Percentiles rank a stretch among this genome's conserved stretches.
phyloP scores from a whole-genome alignment of 2,329 filamentous ascomycete species.

The Colletotrichum destructivum region DNA sequence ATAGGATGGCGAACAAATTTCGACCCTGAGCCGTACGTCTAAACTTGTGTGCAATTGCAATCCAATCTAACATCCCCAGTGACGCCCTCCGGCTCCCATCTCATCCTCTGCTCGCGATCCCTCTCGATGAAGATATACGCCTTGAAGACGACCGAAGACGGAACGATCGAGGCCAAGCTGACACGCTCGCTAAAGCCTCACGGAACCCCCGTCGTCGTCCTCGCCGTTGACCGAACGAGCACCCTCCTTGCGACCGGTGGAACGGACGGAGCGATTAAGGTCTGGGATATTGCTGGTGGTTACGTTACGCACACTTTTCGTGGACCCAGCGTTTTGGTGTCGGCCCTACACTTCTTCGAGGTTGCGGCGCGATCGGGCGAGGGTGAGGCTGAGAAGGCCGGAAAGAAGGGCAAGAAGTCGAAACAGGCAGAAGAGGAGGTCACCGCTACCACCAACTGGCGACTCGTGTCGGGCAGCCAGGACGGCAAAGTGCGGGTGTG shows the following conservation, averaged over 20 bases:
- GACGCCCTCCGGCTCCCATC: conserved; percentile 88
- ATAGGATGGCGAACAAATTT: conserved; percentile 85
- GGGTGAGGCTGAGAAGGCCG: conserved; percentile 57
- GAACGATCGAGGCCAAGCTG: conserved; percentile 76
- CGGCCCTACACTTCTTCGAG: conserved; percentile 93
- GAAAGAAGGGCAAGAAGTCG: conserved; percentile 59
- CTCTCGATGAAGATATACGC: conserved; percentile 94
- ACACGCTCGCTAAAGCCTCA: conserved; percentile 90
- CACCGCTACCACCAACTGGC: conserved; percentile 70
- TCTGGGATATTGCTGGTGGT: conserved; percentile 94
- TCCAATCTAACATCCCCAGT: conserved; percentile 65
- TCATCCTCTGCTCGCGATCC: conserved; percentile 94
- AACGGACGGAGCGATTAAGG: conserved; percentile 93
- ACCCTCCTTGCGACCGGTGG: conserved; percentile 93
- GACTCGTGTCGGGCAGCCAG: conserved; percentile 91
- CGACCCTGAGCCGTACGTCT: conserved; percentile 62
- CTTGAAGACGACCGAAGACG: conserved; percentile 72
- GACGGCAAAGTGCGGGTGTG: conserved; percentile 94
- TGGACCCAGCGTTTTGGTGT: conserved; percentile 91
- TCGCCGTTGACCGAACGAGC: conserved; percentile 88
- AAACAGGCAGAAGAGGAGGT: conserved; percentile 61
- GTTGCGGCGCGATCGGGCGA: conserved; percentile 64
- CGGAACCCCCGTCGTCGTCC: conserved; percentile 87
- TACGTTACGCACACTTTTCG: conserved; percentile 97
- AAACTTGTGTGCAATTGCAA: neutral